Percentiles rank a stretch among this genome's conserved stretches.
phyloP scores from a whole-genome alignment of 2,329 filamentous ascomycete genomes.

The Stachybotrys chlorohalonatus region DNA sequence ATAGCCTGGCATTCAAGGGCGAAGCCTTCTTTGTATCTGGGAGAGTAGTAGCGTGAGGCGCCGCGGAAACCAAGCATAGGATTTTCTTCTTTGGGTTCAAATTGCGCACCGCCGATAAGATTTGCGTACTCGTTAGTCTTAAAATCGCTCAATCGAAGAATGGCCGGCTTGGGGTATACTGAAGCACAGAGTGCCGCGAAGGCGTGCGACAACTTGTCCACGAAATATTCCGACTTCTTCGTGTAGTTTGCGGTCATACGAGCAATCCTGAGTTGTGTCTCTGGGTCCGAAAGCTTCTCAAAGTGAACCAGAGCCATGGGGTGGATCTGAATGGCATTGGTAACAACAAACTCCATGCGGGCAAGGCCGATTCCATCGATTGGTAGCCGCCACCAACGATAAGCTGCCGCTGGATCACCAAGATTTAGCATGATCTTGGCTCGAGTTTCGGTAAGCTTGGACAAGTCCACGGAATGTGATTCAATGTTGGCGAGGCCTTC shows the following conservation, averaged over 20 bases:
- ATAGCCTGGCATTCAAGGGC: constrained; percentile 28
- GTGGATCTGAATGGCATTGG: constrained; percentile 25
- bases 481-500: constrained; percentile 22
- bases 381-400: constrained; percentile 29
- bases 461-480: constrained; percentile 19
- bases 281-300: constrained; percentile 17
- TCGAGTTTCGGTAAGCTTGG: constrained; percentile 9
- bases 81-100: constrained; percentile 28
- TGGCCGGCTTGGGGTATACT: constrained; percentile 26
- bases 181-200: constrained; percentile 26
- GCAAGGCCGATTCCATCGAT: constrained; percentile 28
- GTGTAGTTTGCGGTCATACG: constrained; percentile 19
- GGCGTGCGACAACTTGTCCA: constrained; percentile 24
- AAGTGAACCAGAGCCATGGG: constrained; percentile 26
- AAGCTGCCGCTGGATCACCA: constrained; percentile 25
- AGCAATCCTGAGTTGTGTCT: constrained; percentile 15
- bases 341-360: constrained; percentile 30
- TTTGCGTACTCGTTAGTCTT: constrained; percentile 30
- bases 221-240: constrained; percentile 26
- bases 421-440: constrained; percentile 29
- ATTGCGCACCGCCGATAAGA: constrained; percentile 27
- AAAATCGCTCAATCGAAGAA: constrained; percentile 29
- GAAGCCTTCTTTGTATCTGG: constrained; percentile 26
- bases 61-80: constrained; percentile 32
- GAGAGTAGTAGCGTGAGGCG: constrained; percentile 30